Evolutionary conservation across 2,329 filamentous ascomycete species (phyloP), one percentile per base, ranked within the genome.

Genomic region (Paraphaeosphaeria minitans): DNA sequence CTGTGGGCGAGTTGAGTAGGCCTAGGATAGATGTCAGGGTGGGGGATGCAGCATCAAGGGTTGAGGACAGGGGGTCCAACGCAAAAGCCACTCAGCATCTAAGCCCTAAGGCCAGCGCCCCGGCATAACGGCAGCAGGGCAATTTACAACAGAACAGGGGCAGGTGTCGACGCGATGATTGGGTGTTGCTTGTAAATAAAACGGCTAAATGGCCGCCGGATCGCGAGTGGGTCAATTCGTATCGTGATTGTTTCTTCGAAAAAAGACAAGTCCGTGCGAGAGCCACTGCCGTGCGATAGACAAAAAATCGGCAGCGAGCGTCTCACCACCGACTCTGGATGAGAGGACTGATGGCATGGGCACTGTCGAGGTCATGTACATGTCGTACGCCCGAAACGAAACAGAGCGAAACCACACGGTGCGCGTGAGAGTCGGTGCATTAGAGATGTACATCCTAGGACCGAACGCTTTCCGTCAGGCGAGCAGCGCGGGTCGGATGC

Each of bases 101-200:
- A 53, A 50, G 62, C 55, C 55, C 58, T 54, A 56, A 48, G 60
- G 63, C 56, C 52, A 60, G 55, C 65, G 66, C 67, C 66, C 70
- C 71, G 69, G 66, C 66, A 67, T 59, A 63, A 64, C 61, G 72
- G 70, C 13, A 66, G 61, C 65, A 67, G 62, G 63, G 63, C 67
- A 71, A 73, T 68, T 67, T 68, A 68, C 70, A 70, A 69, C 62
- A 66, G 60, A 59, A 61, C 71, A 74, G 71, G 71, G 69, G 61
- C 56, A 54, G 56, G 60, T 48, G 50, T 22, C 42, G 16, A 14
- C 24, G 10, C 42, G 53, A 10, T 71, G 66, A 75, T 70, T 75
- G 71, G 73, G 54, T 56, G 16, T 9, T 29, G 37, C 24, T 29
- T 51, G 27, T 43, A 62, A 73, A 73, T 69, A 53, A 70, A 68